phyloP scores from a whole-genome alignment of 495 filamentous ascomycete species.

The Coniosporium apollinis region DNA sequence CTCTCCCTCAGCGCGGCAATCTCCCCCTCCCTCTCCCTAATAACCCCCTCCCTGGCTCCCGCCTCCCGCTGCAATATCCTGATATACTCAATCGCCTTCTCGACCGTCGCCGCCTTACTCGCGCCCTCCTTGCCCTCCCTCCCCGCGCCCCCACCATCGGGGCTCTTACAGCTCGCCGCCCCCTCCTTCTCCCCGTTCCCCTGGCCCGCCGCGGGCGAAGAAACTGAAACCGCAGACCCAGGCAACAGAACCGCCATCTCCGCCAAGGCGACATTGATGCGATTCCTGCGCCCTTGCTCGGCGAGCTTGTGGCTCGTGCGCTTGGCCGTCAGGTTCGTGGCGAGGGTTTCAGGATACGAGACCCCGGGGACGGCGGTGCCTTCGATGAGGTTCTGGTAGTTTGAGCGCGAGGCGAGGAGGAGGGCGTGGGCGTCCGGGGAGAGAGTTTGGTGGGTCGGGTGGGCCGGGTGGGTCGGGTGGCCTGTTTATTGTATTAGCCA shows the following conservation, averaged over 20 bases:
- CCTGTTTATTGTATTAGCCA: too few species aligned
- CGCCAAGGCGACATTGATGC: slow-evolving; percentile 85
- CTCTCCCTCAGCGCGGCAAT: slow-evolving; percentile 23
- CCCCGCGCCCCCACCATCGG: slow-evolving; percentile 23
- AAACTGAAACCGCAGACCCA: slow-evolving; percentile 13
- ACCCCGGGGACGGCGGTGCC: slow-evolving; percentile 81
- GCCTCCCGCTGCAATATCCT: slow-evolving; percentile 62
- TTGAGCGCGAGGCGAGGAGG: slow-evolving; percentile 81
- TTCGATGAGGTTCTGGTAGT: slow-evolving; percentile 95
- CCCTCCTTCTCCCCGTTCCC: slow-evolving; percentile 14
- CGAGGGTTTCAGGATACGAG: slow-evolving; percentile 75
- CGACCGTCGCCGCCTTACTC: slow-evolving; percentile 92
- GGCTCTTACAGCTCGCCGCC: slow-evolving; percentile 21
- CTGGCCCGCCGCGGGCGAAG: slow-evolving; percentile 28
- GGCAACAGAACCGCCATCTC: slow-evolving; percentile 81
- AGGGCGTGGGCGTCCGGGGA: slow-evolving; percentile 64
- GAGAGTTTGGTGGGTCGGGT: slow-evolving; percentile 22
- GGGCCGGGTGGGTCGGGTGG: slow-evolving; percentile 7
- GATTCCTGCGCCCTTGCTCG: slow-evolving; percentile 85
- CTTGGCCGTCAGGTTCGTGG: slow-evolving; percentile 87
- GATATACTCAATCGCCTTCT: slow-evolving; percentile 92
- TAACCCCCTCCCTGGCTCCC: slow-evolving; percentile 43
- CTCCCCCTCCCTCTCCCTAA: slow-evolving; percentile 47
- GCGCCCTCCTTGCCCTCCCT: slow-evolving; percentile 39
- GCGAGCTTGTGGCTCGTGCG: slow-evolving; percentile 96